Evolutionary conservation across 2,329 filamentous ascomycete species (phyloP), one percentile per base, ranked within the genome.

Genomic region (Penicillium brevicompactum): DNA sequence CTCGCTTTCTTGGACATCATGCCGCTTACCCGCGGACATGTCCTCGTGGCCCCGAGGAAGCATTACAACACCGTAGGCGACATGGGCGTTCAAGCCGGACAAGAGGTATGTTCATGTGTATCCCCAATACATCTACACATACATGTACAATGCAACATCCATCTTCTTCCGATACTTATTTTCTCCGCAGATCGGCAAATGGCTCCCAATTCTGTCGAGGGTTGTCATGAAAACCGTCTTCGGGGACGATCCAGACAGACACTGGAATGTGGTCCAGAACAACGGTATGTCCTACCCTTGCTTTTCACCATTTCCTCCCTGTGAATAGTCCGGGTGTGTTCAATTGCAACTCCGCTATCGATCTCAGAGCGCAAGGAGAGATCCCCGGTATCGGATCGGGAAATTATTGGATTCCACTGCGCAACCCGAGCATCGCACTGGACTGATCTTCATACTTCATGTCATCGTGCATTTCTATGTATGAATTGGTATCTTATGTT

Each of bases 251-350:
- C 54, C 68, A n/a, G 69, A 75, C 43, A 69, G 63, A 48, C 92
- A 97, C 76, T 97, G 93, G 89, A 99, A 99, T 74, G 86, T 97
- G 30, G 91, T 97, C 52, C 93, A 97, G 78, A 97, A 97, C 72
- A 97, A 97, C 66, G 91, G 83, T 84, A 64, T 50, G 56, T 53
- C 27, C 37, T 46, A 42, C 16, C 24, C 31, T 13, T 58, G 21
- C 34, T 40, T 54, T 46, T 22, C 27, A 43, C n/a, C 32, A 52
- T 32, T 50, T 27, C 44, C 44, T 50, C 47, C 40, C 40, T 38
- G 43, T n/a, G 4, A 24, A 5, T 38, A 45, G 24, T 31, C 22
- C 7, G n/a, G 3, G 18, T 18, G 18, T 18, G 18, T 13, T 49
- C 16, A 13, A 21, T 8, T 30, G 8, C n/a, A 31, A 42, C 40